A percentile compares a stretch with the other conserved stretches of the same genome.
Conservation (phyloP, 805 yeast genomes). For the Starmerella apis region DNA sequence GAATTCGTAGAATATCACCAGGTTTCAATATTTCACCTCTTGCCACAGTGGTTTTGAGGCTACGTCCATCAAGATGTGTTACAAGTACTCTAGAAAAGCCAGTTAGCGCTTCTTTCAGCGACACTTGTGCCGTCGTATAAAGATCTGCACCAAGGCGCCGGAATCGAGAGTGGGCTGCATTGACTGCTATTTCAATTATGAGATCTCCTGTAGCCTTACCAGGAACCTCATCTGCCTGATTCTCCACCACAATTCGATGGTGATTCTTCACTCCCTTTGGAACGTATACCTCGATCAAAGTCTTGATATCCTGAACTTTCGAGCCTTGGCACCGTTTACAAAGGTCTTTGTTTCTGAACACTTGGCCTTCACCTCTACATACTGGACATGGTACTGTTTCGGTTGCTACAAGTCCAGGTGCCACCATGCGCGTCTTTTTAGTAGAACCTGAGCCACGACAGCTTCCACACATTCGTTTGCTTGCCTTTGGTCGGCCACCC, state of each 20-base stretch:
- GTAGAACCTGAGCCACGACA: conserved; percentile 68
- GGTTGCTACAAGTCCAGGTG: conserved; percentile 64
- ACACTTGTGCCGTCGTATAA: conserved; percentile 46
- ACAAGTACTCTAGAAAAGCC: conserved; percentile 61
- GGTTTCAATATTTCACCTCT: conserved; percentile 54
- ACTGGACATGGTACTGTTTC: conserved; percentile 49
- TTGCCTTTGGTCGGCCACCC: conserved; percentile 59
- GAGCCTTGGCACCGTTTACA: conserved; percentile 71
- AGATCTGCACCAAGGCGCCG: conserved; percentile 54
- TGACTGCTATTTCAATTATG: conserved; percentile 47
- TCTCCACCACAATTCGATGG: conserved; percentile 50
- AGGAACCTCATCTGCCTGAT: conserved; percentile 66
- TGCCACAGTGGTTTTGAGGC: conserved; percentile 52
- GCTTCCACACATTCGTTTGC: conserved; percentile 44
- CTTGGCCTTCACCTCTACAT: conserved; percentile 64
- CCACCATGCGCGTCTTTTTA: conserved; percentile 51
- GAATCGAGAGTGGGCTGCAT: conserved; percentile 39
- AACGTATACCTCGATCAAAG: conserved; percentile 65
- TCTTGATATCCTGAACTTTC: conserved; percentile 51
- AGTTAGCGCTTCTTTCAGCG: conserved; percentile 72
- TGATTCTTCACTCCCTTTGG: conserved; percentile 57
- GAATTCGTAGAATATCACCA: conserved; percentile 19
- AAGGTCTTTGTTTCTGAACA: conserved; percentile 51
- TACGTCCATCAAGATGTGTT: conserved; percentile 71
- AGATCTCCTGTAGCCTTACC: conserved; percentile 73